Conservation (phyloP, 495 filamentous ascomycete species). For the Lepraria neglecta region DNA sequence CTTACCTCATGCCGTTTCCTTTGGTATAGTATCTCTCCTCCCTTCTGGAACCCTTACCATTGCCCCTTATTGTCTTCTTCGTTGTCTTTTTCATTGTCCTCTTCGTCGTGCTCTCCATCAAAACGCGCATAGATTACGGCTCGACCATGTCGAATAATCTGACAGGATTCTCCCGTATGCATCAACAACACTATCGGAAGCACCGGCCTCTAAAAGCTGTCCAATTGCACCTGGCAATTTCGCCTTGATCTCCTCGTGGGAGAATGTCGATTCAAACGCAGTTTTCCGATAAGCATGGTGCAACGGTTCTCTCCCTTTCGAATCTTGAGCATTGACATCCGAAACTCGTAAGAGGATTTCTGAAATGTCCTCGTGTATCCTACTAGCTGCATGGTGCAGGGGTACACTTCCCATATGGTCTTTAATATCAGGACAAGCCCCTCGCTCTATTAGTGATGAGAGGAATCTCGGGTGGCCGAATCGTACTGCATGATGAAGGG, state of each 20-base stretch:
- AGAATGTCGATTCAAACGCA: not conserved
- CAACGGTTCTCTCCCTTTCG: conserved; percentile 13
- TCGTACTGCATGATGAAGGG: not conserved
- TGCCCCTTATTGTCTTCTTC: too few relatives aligned
- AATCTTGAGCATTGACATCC: conserved; percentile 13
- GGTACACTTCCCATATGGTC: not conserved
- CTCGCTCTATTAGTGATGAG: conserved; percentile 2
- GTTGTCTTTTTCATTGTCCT: too few relatives aligned
- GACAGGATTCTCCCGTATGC: not conserved
- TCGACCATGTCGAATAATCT: not conserved
- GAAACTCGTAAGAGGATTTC: not conserved
- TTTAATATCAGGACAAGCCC: conserved; percentile 1
- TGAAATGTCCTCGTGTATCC: not conserved
- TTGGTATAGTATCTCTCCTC: too few relatives aligned
- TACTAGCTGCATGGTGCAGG: conserved; percentile 13
- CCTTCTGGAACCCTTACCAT: too few relatives aligned
- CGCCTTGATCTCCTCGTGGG: too few relatives aligned
- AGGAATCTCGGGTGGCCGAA: not conserved
- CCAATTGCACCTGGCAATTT: not conserved
- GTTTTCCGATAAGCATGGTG: conserved; percentile 9
- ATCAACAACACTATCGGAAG: conserved; percentile 2
- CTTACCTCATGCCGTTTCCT: too few relatives aligned
- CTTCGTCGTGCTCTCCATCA: too few relatives aligned
- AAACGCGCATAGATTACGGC: too few relatives aligned
- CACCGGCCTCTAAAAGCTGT: not conserved